Evolutionary conservation across 2,329 filamentous ascomycete genomes (phyloP).

Genomic region (Trichoderma citrinoviride): DNA sequence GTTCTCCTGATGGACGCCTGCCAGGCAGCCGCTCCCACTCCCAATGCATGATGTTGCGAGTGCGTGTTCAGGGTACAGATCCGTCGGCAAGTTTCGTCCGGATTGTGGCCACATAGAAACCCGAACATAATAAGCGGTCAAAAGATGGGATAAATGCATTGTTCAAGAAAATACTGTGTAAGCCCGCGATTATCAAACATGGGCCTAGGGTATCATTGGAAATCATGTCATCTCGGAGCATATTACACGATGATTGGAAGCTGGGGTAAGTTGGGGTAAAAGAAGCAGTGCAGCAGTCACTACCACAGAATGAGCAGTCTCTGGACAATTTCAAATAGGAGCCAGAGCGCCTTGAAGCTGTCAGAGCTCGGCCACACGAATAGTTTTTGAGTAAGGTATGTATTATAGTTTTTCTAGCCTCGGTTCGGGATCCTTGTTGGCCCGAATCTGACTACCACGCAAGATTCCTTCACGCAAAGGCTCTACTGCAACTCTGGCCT

Average conservation of each 20-base stretch:
- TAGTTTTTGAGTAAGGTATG: neutral
- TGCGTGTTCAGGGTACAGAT: no score
- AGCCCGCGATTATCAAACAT: neutral
- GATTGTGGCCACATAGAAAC: no score
- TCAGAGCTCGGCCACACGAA: neutral
- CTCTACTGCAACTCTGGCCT: neutral
- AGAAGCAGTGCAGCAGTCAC: neutral
- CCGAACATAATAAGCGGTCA: no score
- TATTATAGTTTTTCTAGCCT: neutral
- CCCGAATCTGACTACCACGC: neutral
- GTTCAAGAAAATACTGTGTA: neutral
- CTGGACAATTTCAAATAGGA: neutral
- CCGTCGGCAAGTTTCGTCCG: no score
- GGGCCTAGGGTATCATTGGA: neutral
- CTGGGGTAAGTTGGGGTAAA: neutral
- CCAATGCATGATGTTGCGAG: no score
- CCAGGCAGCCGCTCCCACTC: no score
- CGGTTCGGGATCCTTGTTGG: neutral
- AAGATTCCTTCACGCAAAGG: neutral
- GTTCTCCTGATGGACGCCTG: no score
- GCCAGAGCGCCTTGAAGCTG: no score
- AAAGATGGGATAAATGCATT: no score
- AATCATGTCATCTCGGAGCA: neutral
- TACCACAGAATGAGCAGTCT: neutral
- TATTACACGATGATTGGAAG: neutral